Evolutionary conservation across 2,329 filamentous ascomycete genomes (phyloP), one percentile per base, ranked within the genome.

Genomic region (Xylariaceae sp.): DNA sequence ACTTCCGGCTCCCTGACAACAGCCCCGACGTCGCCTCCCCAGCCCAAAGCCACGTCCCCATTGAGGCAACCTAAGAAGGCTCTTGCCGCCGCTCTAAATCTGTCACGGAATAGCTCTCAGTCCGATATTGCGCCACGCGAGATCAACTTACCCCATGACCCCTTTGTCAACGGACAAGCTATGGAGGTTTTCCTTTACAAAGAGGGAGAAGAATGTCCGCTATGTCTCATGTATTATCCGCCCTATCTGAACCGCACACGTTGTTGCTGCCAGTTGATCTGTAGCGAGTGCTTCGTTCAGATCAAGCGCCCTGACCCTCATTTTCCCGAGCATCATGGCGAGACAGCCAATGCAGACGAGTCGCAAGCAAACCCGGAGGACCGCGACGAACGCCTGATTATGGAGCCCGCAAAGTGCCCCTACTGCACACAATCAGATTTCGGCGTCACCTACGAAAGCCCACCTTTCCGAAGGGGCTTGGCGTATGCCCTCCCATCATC

Each of bases 201-300:
- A 73, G 86, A 96, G 66, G 88, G 91, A 2, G 77, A 80, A 5
- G 94, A 99, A 72, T 99, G 94, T 69, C 93, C 94, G 4, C 96
- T 99, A 63, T 99, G 94, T 77, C 96, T 97, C 72, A 80, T 97
- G 56, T 95, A 92, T 67, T 99, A 97, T 66, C 94, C 94, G 0
- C 92, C 92, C 2, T 95, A 95, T 71, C 81, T 99, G 35, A 99
- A 99, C 75, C 88, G 87, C 65, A 99, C 94, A 0, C 82, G 94
- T 65, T 99, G 94, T 72, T 99, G 94, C 73, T 92, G 96, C 68
- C 94, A 99, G 72, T 82, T 89, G 4, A 97, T 99, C 63, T 99
- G 94, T 76, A 97, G 92, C 48, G 94, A 99, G 76, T 99, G 94
- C 73, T 99, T 99, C 70, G 94, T 99, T 3, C 94, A 99, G 73